phyloP scores from a whole-genome alignment of 495 filamentous ascomycete genomes.

The Hyaloscypha finlandica region DNA sequence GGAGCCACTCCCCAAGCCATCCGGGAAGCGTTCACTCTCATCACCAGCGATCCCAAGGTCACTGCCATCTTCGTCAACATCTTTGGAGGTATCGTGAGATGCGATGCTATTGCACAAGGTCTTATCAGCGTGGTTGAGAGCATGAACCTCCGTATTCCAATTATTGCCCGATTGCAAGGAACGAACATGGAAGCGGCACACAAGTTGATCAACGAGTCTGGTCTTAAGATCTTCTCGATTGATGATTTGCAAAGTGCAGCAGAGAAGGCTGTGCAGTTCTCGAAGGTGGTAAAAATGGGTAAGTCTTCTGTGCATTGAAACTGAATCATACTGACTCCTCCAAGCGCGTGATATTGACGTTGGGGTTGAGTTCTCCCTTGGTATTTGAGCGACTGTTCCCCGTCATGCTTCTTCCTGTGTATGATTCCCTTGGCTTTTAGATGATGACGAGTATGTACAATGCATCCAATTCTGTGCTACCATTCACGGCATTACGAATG shows the following conservation, averaged over 20 bases:
- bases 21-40: conserved; percentile 95
- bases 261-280: conserved; percentile 98
- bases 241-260: conserved; percentile 97
- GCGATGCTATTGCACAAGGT: conserved; percentile 96
- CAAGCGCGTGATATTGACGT: conserved; percentile 85
- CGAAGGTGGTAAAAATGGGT: conserved; percentile 98
- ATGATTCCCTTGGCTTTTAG: conserved; percentile 32
- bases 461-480: conserved; percentile 21
- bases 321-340: conserved; percentile 17
- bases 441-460: conserved; percentile 33
- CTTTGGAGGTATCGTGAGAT: conserved; percentile 97
- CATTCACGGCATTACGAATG: not conserved
- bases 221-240: conserved; percentile 99
- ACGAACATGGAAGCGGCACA: conserved; percentile 98
- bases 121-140: conserved; percentile 90
- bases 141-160: conserved; percentile 93
- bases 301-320: conserved; percentile 37
- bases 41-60: conserved; percentile 97
- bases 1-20: conserved; percentile 96
- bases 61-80: conserved; percentile 99
- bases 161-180: conserved; percentile 94
- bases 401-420: conserved; percentile 24
- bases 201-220: conserved; percentile 95
- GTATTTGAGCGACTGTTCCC: conserved; percentile 64
- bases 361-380: conserved; percentile 94